Evolutionary conservation across 208 protist genomes (phyloP).

Genomic region (Trypanosoma grayi): DNA sequence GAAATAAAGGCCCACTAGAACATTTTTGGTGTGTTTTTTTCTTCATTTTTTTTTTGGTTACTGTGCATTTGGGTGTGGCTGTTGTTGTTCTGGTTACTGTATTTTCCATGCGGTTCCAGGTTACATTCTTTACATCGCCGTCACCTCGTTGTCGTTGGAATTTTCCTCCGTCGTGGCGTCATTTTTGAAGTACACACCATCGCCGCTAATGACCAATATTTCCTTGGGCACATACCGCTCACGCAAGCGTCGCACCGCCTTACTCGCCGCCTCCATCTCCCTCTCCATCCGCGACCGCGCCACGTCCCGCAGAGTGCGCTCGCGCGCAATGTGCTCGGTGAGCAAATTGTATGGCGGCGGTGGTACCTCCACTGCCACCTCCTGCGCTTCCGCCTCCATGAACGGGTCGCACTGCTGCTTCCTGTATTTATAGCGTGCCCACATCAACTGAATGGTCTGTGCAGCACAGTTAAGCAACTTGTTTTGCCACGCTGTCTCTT

Average conservation of each 20-base stretch:
- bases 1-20: no score
- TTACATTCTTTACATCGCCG: no score
- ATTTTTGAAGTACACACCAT: neutral
- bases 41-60: no score
- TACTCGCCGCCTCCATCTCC: slow-evolving; percentile 11
- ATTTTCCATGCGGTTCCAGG: no score
- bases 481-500: slow-evolving; percentile 63
- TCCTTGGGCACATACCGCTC: slow-evolving; percentile 7
- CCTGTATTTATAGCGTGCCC: slow-evolving; percentile 47
- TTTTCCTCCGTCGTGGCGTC: neutral
- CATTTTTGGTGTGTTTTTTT: no score
- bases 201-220: slow-evolving; percentile 16
- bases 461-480: slow-evolving; percentile 59
- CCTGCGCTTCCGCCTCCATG: neutral
- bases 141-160: neutral
- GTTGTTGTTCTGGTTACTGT: no score
- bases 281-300: slow-evolving; percentile 17
- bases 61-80: no score
- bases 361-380: neutral
- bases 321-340: slow-evolving; percentile 46
- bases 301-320: slow-evolving; percentile 32
- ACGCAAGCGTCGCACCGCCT: neutral
- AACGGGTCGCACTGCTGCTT: neutral
- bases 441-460: slow-evolving; percentile 71
- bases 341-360: slow-evolving; percentile 62